Base-by-base conservation (phyloP, 208 protist species). In the Crithidia expoeki region DNA sequence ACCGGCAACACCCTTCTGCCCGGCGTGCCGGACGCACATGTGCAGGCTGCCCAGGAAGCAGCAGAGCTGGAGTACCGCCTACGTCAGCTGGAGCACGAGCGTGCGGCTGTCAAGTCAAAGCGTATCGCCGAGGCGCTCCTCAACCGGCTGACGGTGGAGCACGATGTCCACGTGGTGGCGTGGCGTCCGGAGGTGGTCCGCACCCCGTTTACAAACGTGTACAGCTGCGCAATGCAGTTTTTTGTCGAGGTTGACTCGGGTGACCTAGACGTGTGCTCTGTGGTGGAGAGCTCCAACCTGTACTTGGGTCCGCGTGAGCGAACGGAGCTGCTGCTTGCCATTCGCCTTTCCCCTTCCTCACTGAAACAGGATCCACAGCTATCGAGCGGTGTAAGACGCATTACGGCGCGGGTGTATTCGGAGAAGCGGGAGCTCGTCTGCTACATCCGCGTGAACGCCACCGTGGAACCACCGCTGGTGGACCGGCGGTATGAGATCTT, bases 401-500 rank as follows among this genome's bases (percentile, higher is more conserved):
- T 95, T 16, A 80, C 65, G n/a, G 85, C 83, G 12, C 73, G 76
- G 30, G 57, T 94, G 14, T 93, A 89, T 72, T 85, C 86, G 5
- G 82, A 86, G 63, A 67, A 76, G 58, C 85, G 80, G 10, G 86
- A 94, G 72, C 58, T 92, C 27, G 76, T 94, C 25, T 84, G 76
- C 40, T 77, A 83, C 50, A 80, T 94, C 51, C 76, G 88, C 30
- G 56, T 94, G 1, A 52, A 80, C 49, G 87, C 81, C 28, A 85
- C 70, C 12, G 77, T 94, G 19, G 80, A 73, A 21, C 82, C 84
- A 30, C 85, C 89, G 34, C 28, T 92, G 68, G 83, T 96, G 46
- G 85, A 96, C 76, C 86, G 92, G 12, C 88, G 92, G 30, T 93
- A 90, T 70, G 92, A 96, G 60, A 66, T 96, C 34, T 96, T 85